phyloP scores from a whole-genome alignment of 2,329 filamentous ascomycete species.

The Aspergillus chevalieri region DNA sequence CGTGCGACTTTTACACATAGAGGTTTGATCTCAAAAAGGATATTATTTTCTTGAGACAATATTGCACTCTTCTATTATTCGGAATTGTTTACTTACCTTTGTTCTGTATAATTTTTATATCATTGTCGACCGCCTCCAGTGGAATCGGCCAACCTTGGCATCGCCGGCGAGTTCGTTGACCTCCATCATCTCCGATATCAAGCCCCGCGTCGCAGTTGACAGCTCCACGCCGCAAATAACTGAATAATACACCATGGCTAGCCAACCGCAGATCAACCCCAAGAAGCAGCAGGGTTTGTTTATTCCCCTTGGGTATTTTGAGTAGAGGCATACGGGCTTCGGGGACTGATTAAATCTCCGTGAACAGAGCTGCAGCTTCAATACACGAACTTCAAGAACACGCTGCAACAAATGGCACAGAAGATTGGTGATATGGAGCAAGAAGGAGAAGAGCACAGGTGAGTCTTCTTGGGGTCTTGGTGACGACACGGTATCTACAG shows the following conservation, averaged over 20 bases:
- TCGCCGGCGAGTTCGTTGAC: neutral
- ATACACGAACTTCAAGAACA: constrained; percentile 56
- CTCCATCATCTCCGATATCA: constrained; percentile 10
- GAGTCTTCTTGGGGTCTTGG: constrained; percentile 27
- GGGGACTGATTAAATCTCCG: neutral
- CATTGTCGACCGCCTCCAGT: no score
- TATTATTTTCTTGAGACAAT: no score
- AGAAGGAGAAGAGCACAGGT: constrained; percentile 98
- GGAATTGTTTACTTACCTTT: no score
- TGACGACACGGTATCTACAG: neutral
- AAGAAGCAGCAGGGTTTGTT: constrained; percentile 44
- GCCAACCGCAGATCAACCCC: constrained; percentile 34
- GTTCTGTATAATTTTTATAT: no score
- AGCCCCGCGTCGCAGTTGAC: constrained; percentile 27
- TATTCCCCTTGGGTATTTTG: neutral
- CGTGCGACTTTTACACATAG: neutral
- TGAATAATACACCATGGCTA: constrained; percentile 28
- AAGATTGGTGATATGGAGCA: constrained; percentile 98
- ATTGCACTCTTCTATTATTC: no score
- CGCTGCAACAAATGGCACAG: constrained; percentile 82
- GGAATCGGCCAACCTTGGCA: neutral
- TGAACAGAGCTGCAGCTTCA: constrained; percentile 43
- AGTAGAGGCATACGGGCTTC: neutral
- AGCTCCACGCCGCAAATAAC: constrained; percentile 20
- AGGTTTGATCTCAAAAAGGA: neutral